phyloP scores from a whole-genome alignment of 768 basidiomycete genomes.

The Nidularia pulvinata region DNA sequence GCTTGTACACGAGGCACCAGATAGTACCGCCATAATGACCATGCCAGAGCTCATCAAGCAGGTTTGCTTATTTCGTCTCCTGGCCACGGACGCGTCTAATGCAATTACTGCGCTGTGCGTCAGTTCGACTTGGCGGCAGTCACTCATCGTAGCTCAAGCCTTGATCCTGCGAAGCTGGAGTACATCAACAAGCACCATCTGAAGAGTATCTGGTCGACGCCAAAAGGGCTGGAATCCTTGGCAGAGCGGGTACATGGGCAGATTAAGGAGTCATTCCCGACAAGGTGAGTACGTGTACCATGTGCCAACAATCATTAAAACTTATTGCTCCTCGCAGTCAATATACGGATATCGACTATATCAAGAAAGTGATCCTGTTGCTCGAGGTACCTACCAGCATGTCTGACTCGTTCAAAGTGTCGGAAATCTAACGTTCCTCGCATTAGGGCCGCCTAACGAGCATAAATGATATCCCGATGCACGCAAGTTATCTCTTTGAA shows the following conservation, averaged over 20 bases:
- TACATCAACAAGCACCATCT: slow-evolving; percentile 91
- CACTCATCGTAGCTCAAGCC: slow-evolving; percentile 81
- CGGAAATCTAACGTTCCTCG: not conserved
- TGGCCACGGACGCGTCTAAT: no score
- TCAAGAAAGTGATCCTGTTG: slow-evolving; percentile 60
- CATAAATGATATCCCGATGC: slow-evolving; percentile 65
- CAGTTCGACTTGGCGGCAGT: slow-evolving; percentile 79
- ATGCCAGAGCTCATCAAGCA: slow-evolving; percentile 63
- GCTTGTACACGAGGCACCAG: slow-evolving; percentile 45
- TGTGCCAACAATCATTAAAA: not conserved
- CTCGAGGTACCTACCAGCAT: slow-evolving; percentile 44
- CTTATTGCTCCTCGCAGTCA: slow-evolving; percentile 22
- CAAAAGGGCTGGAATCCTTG: slow-evolving; percentile 50
- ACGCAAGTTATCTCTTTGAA: slow-evolving; percentile 79
- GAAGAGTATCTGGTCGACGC: slow-evolving; percentile 47
- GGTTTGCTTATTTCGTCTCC: slow-evolving; percentile 28
- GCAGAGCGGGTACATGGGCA: slow-evolving; percentile 51
- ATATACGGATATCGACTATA: slow-evolving; percentile 53
- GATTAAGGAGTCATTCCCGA: slow-evolving; percentile 57
- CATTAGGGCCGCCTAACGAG: slow-evolving; percentile 68
- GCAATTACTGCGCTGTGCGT: not conserved
- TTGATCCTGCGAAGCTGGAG: slow-evolving; percentile 80
- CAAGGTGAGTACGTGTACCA: slow-evolving; percentile 40
- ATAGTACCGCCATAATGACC: slow-evolving; percentile 64
- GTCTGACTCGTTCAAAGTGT: not conserved